Conservation (phyloP, 805 yeast genomes). For the Barnettozyma populi region DNA sequence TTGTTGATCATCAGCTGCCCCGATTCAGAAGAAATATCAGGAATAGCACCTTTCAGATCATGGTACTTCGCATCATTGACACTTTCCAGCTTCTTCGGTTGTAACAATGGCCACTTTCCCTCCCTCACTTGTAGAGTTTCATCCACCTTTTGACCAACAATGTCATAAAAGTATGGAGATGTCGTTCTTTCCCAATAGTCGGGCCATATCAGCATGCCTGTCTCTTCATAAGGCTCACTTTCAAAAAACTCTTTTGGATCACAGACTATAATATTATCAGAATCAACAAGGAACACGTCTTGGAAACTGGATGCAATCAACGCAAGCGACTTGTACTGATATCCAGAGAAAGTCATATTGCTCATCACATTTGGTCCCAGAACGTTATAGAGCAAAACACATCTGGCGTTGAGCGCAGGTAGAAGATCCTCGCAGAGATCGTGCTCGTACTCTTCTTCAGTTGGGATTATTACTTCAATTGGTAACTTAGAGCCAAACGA, state of each 20-base stretch:
- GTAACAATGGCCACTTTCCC: conserved; percentile 19
- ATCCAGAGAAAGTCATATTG: conserved; percentile 49
- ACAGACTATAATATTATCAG: conserved; percentile 59
- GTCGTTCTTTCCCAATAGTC: conserved; percentile 72
- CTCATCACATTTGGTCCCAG: conserved; percentile 51
- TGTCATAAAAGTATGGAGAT: conserved; percentile 52
- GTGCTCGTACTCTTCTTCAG: conserved; percentile 59
- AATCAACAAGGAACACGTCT: conserved; percentile 66
- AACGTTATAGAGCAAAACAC: conserved; percentile 56
- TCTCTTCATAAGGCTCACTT: conserved; percentile 37
- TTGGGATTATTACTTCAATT: conserved; percentile 67
- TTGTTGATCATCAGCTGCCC: conserved; percentile 66
- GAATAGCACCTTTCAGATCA: conserved; percentile 57
- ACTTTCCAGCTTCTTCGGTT: conserved; percentile 9
- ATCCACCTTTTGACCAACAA: conserved; percentile 38
- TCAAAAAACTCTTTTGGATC: conserved; percentile 41
- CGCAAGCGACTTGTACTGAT: conserved; percentile 70
- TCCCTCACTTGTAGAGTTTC: conserved; percentile 17
- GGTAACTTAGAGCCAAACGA: conserved; percentile 53
- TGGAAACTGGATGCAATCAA: conserved; percentile 72
- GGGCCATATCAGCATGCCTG: conserved; percentile 67
- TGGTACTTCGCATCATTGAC: conserved; percentile 42
- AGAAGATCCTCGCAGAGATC: conserved; percentile 55
- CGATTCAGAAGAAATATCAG: conserved; percentile 64
- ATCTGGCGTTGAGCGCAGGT: conserved; percentile 56